Evolutionary conservation across 371 early-diverging fungal genomes (phyloP), one percentile per base, ranked within the genome.

Genomic region (Mucor lusitanicus): DNA sequence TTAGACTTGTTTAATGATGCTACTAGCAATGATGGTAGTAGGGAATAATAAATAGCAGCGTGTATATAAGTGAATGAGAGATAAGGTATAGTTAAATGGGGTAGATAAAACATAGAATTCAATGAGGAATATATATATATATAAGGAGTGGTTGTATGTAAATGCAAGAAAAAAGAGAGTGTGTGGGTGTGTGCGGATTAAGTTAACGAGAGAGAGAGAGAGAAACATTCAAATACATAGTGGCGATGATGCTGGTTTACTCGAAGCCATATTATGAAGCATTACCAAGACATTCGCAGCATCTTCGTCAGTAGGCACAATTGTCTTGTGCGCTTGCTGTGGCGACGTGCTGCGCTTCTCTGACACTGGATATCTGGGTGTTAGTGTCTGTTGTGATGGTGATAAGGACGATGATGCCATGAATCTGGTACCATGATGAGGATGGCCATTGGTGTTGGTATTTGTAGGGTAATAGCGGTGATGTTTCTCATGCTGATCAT

Each of bases 271-370:
- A 21, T 72, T 70, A 35, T 75, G 77, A 15, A 81, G 71, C 82
- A 78, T 81, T 9, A 81, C 79, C 57, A 81, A 63, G 12, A 78
- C 53, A 54, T 79, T 72, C 2, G 82, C 82, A 59, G 75, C 75
- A 54, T 78, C 74, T 61, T 81, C 82, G 28, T 56, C 60, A 19
- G 65, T 55, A 9, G 40, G 48, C 25, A 55, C 33, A 6, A 67
- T 48, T 35, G 56, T 37, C 59, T 61, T 27, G 23, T 64, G 58
- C 2, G 23, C 23, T 32, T 64, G 64, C 15, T 15, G 42, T 27
- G 74, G 76, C 19, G 79, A 74, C 13, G 80, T 79, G 32, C 74
- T 79, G 35, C 77, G 71, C 46, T 80, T 77, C 21, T 75, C 80
- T 3, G 80, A 80, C 44, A 77, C 33, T 28, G 74, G 80, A 39